Conservation (phyloP, 1,284 basidiomycete genomes). For the Mrakiaceae sp. region DNA sequence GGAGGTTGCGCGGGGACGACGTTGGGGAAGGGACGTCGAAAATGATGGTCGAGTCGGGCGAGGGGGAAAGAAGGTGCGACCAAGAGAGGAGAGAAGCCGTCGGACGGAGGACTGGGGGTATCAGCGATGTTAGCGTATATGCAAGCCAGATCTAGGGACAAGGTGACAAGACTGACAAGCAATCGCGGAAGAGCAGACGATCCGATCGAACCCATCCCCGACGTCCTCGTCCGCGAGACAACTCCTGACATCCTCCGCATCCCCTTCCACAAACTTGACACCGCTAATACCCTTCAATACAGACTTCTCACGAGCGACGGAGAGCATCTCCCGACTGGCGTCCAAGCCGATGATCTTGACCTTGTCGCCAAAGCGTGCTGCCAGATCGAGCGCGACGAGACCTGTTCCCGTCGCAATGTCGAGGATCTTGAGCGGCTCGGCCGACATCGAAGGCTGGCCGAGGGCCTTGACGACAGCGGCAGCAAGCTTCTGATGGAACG, state of each 20-base stretch:
- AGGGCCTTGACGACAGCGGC: neutral
- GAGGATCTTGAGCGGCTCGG: neutral
- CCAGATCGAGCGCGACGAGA: neutral
- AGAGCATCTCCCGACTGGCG: neutral
- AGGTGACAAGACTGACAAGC: neutral
- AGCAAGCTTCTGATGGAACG: neutral
- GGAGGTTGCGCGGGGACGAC: neutral
- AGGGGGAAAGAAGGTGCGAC: neutral
- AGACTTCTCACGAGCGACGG: neutral
- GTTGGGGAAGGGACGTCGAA: conserved; percentile 1
- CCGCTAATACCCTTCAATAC: neutral
- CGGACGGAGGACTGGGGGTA: neutral
- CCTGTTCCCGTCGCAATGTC: conserved; percentile 2
- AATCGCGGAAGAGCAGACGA: neutral
- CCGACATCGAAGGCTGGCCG: neutral
- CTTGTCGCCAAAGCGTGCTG: neutral
- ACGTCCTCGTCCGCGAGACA: neutral
- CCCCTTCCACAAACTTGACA: neutral
- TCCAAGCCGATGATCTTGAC: neutral
- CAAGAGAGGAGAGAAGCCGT: neutral
- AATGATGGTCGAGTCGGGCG: neutral
- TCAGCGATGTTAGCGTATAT: no score
- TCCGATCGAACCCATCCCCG: neutral
- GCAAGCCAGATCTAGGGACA: no score
- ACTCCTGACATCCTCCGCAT: neutral